These are phyloP conservation scores for Corymbia citriodora DNA, from an alignment of 441 rosid genomes.

Conservation along the genomic window DNA sequence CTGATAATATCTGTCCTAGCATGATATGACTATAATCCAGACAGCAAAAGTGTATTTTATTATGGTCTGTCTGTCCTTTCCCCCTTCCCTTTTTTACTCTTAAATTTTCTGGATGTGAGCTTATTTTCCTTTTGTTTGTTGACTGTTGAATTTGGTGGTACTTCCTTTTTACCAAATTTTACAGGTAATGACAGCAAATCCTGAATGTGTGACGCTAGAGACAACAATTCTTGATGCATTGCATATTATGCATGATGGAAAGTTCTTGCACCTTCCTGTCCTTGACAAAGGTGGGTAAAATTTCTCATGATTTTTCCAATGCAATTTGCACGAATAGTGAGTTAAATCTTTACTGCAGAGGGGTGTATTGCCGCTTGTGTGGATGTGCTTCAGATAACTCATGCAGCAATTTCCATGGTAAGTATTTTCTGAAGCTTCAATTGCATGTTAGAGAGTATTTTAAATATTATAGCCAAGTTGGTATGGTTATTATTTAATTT, in stretches of 20 bases:
- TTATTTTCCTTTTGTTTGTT: neutral
- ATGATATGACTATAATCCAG: neutral
- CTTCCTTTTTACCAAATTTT: constrained; percentile 4
- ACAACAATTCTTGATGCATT: constrained; percentile 80
- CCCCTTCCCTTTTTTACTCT: neutral
- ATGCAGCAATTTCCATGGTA: constrained; percentile 88
- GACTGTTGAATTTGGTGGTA: neutral
- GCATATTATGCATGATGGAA: constrained; percentile 90
- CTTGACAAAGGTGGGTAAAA: constrained; percentile 52
- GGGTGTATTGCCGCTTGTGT: constrained; percentile 61
- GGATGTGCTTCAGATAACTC: constrained; percentile 86
- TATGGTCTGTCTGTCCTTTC: neutral
- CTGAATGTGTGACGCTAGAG: constrained; percentile 73
- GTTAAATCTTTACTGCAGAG: constrained; percentile 35
- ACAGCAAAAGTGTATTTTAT: neutral
- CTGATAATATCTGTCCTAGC: neutral
- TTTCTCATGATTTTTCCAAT: neutral
- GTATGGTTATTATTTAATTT: neutral
- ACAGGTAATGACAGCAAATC: constrained; percentile 84
- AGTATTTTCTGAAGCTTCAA: constrained; percentile 7
- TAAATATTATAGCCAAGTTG: neutral
- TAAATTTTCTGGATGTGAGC: neutral
- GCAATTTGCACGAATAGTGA: neutral
- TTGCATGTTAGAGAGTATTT: neutral
- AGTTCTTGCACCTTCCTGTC: constrained; percentile 90